phyloP scores from a whole-genome alignment of 148 eudicot genomes.

The Pouteria glomerata region DNA sequence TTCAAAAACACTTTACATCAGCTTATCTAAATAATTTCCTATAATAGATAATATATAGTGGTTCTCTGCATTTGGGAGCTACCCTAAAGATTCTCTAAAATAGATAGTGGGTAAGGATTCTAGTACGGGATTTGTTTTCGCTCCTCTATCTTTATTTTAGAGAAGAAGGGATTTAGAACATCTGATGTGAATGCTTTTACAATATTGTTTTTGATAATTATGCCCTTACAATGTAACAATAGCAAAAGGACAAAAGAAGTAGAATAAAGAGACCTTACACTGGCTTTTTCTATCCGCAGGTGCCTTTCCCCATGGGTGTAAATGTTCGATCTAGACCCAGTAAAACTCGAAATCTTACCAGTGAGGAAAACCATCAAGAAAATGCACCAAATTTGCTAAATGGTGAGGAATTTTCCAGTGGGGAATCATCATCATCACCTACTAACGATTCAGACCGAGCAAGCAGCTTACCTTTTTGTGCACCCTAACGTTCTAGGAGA shows the following conservation, averaged over 20 bases:
- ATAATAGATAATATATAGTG: no score
- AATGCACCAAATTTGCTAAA: slow-evolving; percentile 21
- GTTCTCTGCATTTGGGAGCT: no score
- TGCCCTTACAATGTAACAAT: neutral
- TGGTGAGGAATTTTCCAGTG: slow-evolving; percentile 45
- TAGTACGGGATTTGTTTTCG: no score
- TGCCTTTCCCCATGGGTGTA: slow-evolving; percentile 82
- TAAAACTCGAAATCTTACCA: slow-evolving; percentile 37
- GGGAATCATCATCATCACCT: slow-evolving; percentile 51
- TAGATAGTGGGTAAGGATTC: no score
- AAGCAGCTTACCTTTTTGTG: slow-evolving; percentile 18
- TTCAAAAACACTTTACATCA: no score
- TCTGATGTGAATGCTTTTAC: no score
- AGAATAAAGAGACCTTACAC: neutral
- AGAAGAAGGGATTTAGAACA: no score
- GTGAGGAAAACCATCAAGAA: slow-evolving; percentile 51
- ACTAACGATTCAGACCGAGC: slow-evolving; percentile 56
- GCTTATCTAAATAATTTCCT: no score
- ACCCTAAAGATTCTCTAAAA: no score
- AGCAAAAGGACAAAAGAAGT: neutral
- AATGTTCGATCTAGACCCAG: slow-evolving; percentile 50
- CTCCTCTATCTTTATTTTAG: no score
- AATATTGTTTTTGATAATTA: no score
- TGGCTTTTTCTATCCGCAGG: slow-evolving; percentile 35
- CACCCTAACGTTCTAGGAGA: slow-evolving; percentile 30